A percentile compares a stretch with the other conserved stretches of the same genome.
These are phyloP conservation scores for Talaromyces verruculosus DNA, from an alignment of 2,329 filamentous ascomycete genomes.

Conservation along the genomic window DNA sequence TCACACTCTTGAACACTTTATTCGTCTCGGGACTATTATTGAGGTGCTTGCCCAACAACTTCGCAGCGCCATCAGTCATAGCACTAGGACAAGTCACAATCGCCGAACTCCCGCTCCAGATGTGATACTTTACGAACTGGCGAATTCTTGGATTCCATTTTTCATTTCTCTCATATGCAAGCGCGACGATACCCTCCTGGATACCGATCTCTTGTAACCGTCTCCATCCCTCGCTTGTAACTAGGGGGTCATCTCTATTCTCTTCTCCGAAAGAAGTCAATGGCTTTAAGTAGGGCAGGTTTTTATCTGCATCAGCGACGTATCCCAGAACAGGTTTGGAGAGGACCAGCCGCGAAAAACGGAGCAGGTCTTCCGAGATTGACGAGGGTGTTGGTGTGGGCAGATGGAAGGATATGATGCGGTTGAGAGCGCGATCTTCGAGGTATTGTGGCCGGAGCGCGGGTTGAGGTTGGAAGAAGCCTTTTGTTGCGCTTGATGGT, in stretches of 20 bases:
- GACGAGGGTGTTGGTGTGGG: constrained; percentile 25
- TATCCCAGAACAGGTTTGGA: constrained; percentile 24
- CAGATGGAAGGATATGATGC: constrained; percentile 27
- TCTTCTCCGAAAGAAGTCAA: constrained; percentile 29
- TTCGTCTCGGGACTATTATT: constrained; percentile 22
- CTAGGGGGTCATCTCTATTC: constrained; percentile 28
- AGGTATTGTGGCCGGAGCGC: constrained; percentile 24
- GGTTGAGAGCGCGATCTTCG: constrained; percentile 26
- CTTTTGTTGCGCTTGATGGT: constrained; percentile 28
- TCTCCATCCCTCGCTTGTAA: constrained; percentile 32
- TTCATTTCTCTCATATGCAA: constrained; percentile 24
- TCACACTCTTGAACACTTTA: constrained; percentile 26
- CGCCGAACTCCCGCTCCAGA: constrained; percentile 30
- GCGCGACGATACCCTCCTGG: constrained; percentile 28
- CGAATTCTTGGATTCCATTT: constrained; percentile 27
- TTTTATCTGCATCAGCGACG: constrained; percentile 27
- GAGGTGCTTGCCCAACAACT: constrained; percentile 27
- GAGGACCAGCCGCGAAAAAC: constrained; percentile 27
- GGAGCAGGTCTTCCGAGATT: constrained; percentile 25
- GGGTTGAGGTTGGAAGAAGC: constrained; percentile 29
- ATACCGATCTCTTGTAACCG: constrained; percentile 28
- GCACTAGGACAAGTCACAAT: constrained; percentile 30
- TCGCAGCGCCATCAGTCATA: constrained; percentile 33
- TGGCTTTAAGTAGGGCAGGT: constrained; percentile 26
- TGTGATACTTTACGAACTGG: constrained; percentile 28